A percentile compares a stretch with the other conserved stretches of the same genome.
Evolutionary conservation across 352 stramenopile genomes (phyloP).

Genomic region (Elongisporangium senticosum): DNA sequence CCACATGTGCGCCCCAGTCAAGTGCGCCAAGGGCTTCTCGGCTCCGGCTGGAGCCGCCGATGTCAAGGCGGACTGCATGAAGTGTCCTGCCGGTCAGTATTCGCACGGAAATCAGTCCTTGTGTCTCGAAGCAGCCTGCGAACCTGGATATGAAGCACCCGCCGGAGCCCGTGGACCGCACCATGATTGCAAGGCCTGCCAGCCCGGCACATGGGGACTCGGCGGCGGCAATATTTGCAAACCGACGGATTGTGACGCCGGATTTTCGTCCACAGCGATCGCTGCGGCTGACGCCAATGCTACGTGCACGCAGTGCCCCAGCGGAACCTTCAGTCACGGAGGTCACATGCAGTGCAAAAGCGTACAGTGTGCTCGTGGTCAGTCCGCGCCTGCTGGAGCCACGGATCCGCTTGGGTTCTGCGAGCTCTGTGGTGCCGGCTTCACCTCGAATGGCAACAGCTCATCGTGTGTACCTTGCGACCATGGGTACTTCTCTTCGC

Average conservation of each 20-base stretch:
- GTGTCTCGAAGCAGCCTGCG: conserved; percentile 26
- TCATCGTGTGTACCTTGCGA: conserved; percentile 26
- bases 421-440: conserved; percentile 20
- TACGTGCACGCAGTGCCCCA: conserved; percentile 22
- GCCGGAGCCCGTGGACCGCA: conserved; percentile 20
- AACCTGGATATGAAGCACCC: conserved; percentile 21
- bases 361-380: conserved; percentile 22
- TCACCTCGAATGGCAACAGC: conserved; percentile 30
- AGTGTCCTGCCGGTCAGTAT: conserved; percentile 24
- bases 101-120: conserved; percentile 24
- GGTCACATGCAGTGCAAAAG: conserved; percentile 24
- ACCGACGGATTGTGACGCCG: conserved; percentile 18
- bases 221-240: conserved; percentile 23
- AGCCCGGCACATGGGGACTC: conserved; percentile 23
- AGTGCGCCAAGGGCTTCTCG: conserved; percentile 21
- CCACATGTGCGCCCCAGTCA: conserved; percentile 20
- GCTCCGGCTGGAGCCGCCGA: conserved; percentile 18
- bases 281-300: conserved; percentile 20
- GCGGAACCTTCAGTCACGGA: conserved; percentile 26
- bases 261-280: conserved; percentile 15
- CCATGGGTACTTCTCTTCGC: conserved; percentile 19
- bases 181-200: conserved; percentile 33
- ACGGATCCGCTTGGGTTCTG: conserved; percentile 21
- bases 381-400: conserved; percentile 21
- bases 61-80: conserved; percentile 16